These are phyloP conservation scores for Blastobotrys persicus DNA, from an alignment of 1,139 yeast genomes.

Conservation along the genomic window DNA sequence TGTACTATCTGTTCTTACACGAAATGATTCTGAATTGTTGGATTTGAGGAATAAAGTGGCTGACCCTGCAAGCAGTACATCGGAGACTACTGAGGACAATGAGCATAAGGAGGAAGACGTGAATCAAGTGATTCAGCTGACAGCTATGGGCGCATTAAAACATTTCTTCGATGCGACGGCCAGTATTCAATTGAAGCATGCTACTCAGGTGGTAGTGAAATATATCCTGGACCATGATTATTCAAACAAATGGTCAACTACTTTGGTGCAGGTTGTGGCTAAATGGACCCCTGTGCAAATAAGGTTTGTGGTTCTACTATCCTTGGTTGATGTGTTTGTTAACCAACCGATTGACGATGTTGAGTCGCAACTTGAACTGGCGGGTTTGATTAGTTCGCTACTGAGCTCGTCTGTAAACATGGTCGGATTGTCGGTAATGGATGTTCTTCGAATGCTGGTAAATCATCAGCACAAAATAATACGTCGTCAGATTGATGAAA, in stretches of 20 bases:
- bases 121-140: constrained; percentile 19
- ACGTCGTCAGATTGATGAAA: constrained; percentile 20
- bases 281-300: constrained; percentile 87
- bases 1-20: constrained; percentile 34
- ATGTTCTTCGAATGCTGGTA: constrained; percentile 64
- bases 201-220: constrained; percentile 38
- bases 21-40: constrained; percentile 16
- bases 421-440: constrained; percentile 88
- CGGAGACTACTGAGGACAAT: not conserved
- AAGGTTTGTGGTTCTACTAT: constrained; percentile 62
- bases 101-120: constrained; percentile 10
- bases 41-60: constrained; percentile 12
- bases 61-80: constrained; percentile 10
- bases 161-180: constrained; percentile 42
- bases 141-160: constrained; percentile 35
- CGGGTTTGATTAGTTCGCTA: constrained; percentile 60
- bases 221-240: constrained; percentile 31
- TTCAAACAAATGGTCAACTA: constrained; percentile 50
- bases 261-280: constrained; percentile 58
- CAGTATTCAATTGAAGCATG: constrained; percentile 36
- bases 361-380: constrained; percentile 47
- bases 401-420: constrained; percentile 78
- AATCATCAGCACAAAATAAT: constrained; percentile 54
- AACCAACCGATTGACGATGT: constrained; percentile 34
- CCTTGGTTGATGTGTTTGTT: constrained; percentile 40